A percentile compares a stretch with the other conserved stretches of the same genome.
phyloP scores from a whole-genome alignment of 2,329 filamentous ascomycete genomes.

The Phaeoacremonium minimum region DNA sequence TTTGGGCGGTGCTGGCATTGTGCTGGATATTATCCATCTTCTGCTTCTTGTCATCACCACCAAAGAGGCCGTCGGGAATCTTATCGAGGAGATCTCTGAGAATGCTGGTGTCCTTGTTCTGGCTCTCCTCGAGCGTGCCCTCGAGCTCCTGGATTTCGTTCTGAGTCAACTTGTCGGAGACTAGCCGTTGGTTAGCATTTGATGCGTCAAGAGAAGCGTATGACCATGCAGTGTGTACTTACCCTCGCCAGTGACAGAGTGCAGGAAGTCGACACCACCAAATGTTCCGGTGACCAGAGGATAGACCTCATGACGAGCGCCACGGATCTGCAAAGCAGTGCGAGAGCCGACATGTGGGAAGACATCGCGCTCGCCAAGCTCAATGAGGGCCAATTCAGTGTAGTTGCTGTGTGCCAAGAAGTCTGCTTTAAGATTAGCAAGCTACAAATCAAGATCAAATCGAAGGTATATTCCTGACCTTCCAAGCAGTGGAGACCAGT shows the following conservation, averaged over 20 bases:
- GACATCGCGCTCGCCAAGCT: conserved; percentile 73
- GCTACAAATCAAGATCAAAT: conserved; percentile 3
- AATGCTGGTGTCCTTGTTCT: conserved; percentile 64
- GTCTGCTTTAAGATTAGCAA: conserved; percentile 41
- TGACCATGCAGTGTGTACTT: too few relatives aligned
- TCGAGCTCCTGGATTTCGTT: conserved; percentile 88
- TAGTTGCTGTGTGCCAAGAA: conserved; percentile 95
- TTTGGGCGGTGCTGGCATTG: conserved; percentile 70
- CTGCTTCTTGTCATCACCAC: conserved; percentile 66
- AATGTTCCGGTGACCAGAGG: conserved; percentile 89
- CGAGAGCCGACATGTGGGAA: conserved; percentile 83
- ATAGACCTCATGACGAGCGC: conserved; percentile 64
- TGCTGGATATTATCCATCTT: conserved; percentile 77
- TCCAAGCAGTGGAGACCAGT: conserved; percentile 88
- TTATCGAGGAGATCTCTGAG: conserved; percentile 77
- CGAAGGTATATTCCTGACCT: conserved; percentile 33
- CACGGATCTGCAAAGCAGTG: conserved; percentile 67
- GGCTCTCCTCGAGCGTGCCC: conserved; percentile 66
- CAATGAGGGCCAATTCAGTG: conserved; percentile 79
- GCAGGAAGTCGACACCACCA: conserved; percentile 89
- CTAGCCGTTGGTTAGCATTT: conserved; percentile 25
- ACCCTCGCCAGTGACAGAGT: conserved; percentile 73
- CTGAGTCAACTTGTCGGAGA: conserved; percentile 86
- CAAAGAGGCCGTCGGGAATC: conserved; percentile 77
- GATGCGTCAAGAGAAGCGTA: not conserved